phyloP scores from a whole-genome alignment of 1,139 yeast genomes.

The Arxiozyma slooffiae region DNA sequence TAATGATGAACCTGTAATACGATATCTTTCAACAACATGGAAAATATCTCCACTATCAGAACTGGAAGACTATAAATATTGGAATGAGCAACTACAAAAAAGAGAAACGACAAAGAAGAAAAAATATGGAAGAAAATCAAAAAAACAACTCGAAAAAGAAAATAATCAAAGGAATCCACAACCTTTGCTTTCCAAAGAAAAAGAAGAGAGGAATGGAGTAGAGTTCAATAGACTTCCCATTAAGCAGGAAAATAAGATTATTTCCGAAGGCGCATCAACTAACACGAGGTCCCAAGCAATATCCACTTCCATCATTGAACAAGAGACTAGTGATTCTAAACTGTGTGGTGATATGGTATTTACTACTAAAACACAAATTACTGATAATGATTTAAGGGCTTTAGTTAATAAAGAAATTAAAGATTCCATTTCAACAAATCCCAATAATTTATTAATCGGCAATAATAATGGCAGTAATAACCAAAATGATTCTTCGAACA shows the following conservation, averaged over 20 bases:
- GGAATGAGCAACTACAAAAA: slow-evolving; percentile 33
- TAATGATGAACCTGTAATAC: slow-evolving; percentile 22
- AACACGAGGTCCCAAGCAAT: background rate
- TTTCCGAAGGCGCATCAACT: background rate
- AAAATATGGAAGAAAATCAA: slow-evolving; percentile 35
- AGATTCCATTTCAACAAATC: background rate
- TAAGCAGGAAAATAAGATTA: background rate
- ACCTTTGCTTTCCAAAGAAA: slow-evolving; percentile 10
- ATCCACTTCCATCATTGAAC: background rate
- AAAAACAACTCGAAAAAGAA: slow-evolving; percentile 5
- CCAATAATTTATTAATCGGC: background rate
- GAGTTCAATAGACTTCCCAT: background rate
- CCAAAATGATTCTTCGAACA: background rate
- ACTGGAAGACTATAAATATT: slow-evolving; percentile 35
- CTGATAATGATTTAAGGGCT: background rate
- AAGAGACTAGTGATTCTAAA: background rate
- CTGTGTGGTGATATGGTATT: background rate
- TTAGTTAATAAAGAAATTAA: no score
- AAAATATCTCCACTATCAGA: slow-evolving; percentile 44
- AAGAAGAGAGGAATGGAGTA: slow-evolving; percentile 12
- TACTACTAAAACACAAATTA: background rate
- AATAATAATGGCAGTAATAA: no score
- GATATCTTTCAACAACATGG: slow-evolving; percentile 22
- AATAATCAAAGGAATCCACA: slow-evolving; percentile 6
- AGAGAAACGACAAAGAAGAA: slow-evolving; percentile 35